Conservation (phyloP, 2,329 filamentous ascomycete species). For the Botrytis elliptica region DNA sequence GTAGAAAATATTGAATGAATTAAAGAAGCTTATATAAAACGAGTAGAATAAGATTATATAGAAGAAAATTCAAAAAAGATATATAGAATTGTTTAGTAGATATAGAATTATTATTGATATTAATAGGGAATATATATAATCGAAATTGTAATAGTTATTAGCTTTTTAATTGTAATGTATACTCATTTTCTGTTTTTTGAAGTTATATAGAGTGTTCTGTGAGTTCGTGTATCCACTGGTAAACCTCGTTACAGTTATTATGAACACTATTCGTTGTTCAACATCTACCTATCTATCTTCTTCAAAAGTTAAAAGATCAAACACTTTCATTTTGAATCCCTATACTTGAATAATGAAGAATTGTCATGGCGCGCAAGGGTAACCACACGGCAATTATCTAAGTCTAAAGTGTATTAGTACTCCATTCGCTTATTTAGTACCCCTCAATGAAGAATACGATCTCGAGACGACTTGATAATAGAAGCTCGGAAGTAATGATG, state of each 20-base stretch:
- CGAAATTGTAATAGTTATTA: too few relatives aligned
- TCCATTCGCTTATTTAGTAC: conserved; percentile 1
- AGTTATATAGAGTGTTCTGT: rapidly evolving
- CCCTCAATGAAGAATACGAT: neutral
- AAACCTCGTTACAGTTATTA: neutral
- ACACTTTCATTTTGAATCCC: neutral
- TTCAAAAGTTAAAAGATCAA: neutral
- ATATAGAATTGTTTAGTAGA: too few relatives aligned
- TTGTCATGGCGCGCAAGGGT: neutral
- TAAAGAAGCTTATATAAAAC: too few relatives aligned
- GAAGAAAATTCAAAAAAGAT: too few relatives aligned
- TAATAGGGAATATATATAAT: too few relatives aligned
- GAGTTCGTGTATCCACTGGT: too few relatives aligned
- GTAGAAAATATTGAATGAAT: too few relatives aligned
- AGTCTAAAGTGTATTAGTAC: neutral
- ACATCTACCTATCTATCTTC: neutral
- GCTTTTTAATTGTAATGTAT: too few relatives aligned
- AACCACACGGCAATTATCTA: neutral
- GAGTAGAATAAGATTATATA: too few relatives aligned
- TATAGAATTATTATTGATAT: too few relatives aligned
- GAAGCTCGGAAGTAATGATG: neutral
- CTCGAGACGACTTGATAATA: neutral
- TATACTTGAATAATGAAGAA: neutral
- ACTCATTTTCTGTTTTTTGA: too few relatives aligned
- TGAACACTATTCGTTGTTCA: neutral